Evolutionary conservation across 192 early-diverging fungal genomes (phyloP).

Genomic region (Neocallimastix lanati): DNA sequence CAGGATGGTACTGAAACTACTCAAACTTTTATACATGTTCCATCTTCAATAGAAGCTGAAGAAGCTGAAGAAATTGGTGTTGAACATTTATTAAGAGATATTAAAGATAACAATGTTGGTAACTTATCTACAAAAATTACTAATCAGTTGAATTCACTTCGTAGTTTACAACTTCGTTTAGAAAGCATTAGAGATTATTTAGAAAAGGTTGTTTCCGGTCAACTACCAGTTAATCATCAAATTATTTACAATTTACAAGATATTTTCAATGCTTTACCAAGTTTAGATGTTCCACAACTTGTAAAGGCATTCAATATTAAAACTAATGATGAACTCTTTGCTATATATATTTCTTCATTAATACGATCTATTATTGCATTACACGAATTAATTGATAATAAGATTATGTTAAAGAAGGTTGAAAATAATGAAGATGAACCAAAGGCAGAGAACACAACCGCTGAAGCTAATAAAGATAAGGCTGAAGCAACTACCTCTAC

Average conservation of each 20-base stretch:
- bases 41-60: conserved; percentile 89
- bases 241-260: conserved; percentile 98
- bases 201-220: conserved; percentile 65
- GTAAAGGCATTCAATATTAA: conserved; percentile 72
- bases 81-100: conserved; percentile 92
- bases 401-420: conserved; percentile 36
- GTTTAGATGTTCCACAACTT: conserved; percentile 59
- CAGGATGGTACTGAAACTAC: conserved; percentile 94
- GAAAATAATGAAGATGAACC: conserved; percentile 57
- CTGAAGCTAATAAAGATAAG: background rate
- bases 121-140: conserved; percentile 84
- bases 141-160: conserved; percentile 79
- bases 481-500: background rate
- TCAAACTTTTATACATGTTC: conserved; percentile 91
- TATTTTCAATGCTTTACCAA: conserved; percentile 93
- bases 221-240: conserved; percentile 84
- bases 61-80: conserved; percentile 99
- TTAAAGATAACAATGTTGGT: conserved; percentile 93
- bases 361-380: conserved; percentile 90
- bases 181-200: conserved; percentile 78
- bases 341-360: conserved; percentile 81
- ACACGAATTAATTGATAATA: conserved; percentile 90
- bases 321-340: conserved; percentile 88
- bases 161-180: conserved; percentile 67
- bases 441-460: conserved; percentile 15